Percentiles rank a stretch among this genome's conserved stretches.
phyloP scores from a whole-genome alignment of 2,329 filamentous ascomycete genomes.

The Aspergillus glaucus region DNA sequence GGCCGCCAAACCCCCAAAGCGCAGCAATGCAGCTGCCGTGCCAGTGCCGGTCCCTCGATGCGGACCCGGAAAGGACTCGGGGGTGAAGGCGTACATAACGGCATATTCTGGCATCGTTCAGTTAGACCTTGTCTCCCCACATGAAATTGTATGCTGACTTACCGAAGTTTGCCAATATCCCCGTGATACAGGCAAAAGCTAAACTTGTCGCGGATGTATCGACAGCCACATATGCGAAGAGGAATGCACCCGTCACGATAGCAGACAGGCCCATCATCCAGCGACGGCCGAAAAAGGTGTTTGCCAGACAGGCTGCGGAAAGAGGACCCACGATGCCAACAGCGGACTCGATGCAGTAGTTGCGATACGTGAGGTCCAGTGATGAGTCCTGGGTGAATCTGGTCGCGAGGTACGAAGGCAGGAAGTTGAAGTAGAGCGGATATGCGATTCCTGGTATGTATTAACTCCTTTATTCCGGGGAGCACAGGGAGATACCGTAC shows the following conservation, averaged over 20 bases:
- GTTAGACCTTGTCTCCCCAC: neutral
- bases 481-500: neutral
- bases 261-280: conserved; percentile 44
- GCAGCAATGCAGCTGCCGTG: conserved; percentile 28
- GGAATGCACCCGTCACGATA: conserved; percentile 41
- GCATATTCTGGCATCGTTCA: conserved; percentile 21
- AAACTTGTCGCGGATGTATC: conserved; percentile 29
- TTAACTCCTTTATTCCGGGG: neutral
- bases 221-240: conserved; percentile 43
- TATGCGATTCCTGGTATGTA: conserved; percentile 32
- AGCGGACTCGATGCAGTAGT: conserved; percentile 27
- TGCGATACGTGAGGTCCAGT: conserved; percentile 16
- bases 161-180: conserved; percentile 39
- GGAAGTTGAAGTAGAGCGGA: conserved; percentile 44
- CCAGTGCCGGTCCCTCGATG: conserved; percentile 20
- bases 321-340: conserved; percentile 38
- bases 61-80: conserved; percentile 22
- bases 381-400: conserved; percentile 25
- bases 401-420: conserved; percentile 41
- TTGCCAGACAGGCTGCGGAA: conserved; percentile 37
- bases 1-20: conserved; percentile 33
- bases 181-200: conserved; percentile 37
- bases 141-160: neutral
- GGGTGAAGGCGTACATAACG: conserved; percentile 24
- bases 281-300: conserved; percentile 37